Conservation (phyloP, 2,329 filamentous ascomycete species). For the Stagonosporopsis rhizophila region DNA sequence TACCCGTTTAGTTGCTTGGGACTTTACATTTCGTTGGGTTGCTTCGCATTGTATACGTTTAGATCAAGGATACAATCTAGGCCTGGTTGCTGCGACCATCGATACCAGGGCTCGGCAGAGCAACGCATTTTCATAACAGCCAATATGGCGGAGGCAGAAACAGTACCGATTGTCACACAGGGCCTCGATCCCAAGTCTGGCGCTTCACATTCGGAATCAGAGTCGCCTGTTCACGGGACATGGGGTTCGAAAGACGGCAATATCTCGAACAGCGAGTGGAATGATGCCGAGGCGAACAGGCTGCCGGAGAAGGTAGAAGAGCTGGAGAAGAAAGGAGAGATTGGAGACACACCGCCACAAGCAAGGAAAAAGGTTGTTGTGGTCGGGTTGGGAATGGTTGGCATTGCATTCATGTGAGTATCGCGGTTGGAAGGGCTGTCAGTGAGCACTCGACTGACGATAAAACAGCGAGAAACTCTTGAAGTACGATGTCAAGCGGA, state of each 20-base stretch:
- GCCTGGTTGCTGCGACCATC: not conserved
- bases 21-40: not conserved
- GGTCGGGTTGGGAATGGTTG: conserved; percentile 91
- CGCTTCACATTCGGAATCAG: conserved; percentile 30
- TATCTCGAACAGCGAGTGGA: conserved; percentile 56
- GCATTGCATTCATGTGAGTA: conserved; percentile 85
- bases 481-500: conserved; percentile 77
- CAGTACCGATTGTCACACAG: conserved; percentile 38
- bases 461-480: conserved; percentile 79
- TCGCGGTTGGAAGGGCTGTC: not conserved
- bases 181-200: conserved; percentile 45
- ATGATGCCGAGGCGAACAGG: conserved; percentile 55
- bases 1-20: not conserved
- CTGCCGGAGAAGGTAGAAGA: conserved; percentile 53
- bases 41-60: not conserved
- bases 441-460: not conserved
- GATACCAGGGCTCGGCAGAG: conserved; percentile 6
- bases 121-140: not conserved
- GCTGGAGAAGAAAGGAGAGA: conserved; percentile 35
- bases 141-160: conserved; percentile 26
- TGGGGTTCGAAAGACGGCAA: conserved; percentile 40
- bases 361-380: conserved; percentile 75
- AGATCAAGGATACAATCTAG: not conserved
- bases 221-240: conserved; percentile 34
- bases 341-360: conserved; percentile 30